phyloP scores from a whole-genome alignment of 192 early-diverging fungal species.

The Backusella liffmaniae region DNA sequence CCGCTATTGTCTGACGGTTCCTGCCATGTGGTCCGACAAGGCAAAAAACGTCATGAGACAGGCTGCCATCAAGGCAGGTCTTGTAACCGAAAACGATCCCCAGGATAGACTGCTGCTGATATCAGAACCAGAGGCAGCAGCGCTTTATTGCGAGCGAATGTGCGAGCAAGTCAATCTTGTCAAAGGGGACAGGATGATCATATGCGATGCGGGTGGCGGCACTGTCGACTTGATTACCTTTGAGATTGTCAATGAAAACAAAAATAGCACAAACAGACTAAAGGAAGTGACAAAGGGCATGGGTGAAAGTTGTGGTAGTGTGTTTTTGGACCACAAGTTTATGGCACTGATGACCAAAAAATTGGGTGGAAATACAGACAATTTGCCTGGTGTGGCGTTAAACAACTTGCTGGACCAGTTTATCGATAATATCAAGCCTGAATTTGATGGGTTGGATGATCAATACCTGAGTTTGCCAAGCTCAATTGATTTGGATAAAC shows the following conservation, averaged over 20 bases:
- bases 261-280: constrained; percentile 24
- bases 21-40: constrained; percentile 51
- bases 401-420: constrained; percentile 41
- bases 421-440: constrained; percentile 45
- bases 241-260: constrained; percentile 34
- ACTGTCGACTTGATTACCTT: constrained; percentile 55
- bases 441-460: constrained; percentile 47
- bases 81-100: constrained; percentile 36
- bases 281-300: constrained; percentile 47
- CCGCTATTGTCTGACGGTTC: constrained; percentile 51
- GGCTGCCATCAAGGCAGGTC: constrained; percentile 39
- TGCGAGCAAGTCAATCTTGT: constrained; percentile 43
- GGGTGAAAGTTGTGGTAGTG: constrained; percentile 47
- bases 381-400: neutral
- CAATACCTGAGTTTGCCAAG: constrained; percentile 45
- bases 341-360: constrained; percentile 35
- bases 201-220: constrained; percentile 53
- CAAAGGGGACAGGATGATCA: constrained; percentile 43
- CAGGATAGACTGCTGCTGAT: constrained; percentile 42
- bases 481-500: constrained; percentile 32
- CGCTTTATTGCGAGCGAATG: constrained; percentile 45
- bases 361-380: constrained; percentile 33
- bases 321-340: constrained; percentile 46
- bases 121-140: constrained; percentile 48
- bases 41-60: constrained; percentile 47